Evolutionary conservation across 2,329 filamentous ascomycete genomes (phyloP), one percentile per base, ranked within the genome.

Genomic region (Xylaria sp.): DNA sequence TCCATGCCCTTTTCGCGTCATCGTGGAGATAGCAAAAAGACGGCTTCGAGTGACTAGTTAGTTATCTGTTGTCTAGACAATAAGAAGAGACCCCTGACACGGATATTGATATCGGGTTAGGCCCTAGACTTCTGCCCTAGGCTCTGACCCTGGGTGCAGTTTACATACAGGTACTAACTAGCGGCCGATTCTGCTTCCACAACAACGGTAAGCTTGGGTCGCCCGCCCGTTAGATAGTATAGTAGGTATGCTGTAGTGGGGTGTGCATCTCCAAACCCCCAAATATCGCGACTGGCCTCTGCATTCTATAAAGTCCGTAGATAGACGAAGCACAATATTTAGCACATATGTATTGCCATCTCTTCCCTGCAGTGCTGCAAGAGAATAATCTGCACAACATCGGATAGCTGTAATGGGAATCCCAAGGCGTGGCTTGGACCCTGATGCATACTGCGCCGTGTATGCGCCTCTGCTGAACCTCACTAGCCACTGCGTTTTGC

Each of bases 171-270:
- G 14, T 34, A 47, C 60, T 67, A 63, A 47, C 60, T 67, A 63
- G 65, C 48, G 47, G 48, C 59, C n/a, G 59, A 47, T 36, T 48
- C 36, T n/a, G 36, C 53, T 56, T 51, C 61, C 61, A 64, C 32
- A 32, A 47, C 21, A 50, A 42, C 19, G 65, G 65, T 64, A 64
- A 67, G n/a, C 51, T 56, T 47, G 55, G 61, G 36, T 50, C 59
- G 50, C 56, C 34, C 8, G 11, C 34, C 34, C 60, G 60, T 59
- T 64, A 30, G 53, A 42, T 14, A 42, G 39, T 11, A 27, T 27
- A 27, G 34, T 36, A n/a, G n/a, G n/a, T 9, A 12, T n/a, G n/a
- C n/a, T n/a, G 11, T 36, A 36, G 39, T 42, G 39, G 39, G 39
- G 39, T 42, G 14, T 42, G n/a, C n/a, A 17, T 42, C 39, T 42